Base-by-base conservation (phyloP, 345 rosid species). In the Geranium rotundifolium region DNA sequence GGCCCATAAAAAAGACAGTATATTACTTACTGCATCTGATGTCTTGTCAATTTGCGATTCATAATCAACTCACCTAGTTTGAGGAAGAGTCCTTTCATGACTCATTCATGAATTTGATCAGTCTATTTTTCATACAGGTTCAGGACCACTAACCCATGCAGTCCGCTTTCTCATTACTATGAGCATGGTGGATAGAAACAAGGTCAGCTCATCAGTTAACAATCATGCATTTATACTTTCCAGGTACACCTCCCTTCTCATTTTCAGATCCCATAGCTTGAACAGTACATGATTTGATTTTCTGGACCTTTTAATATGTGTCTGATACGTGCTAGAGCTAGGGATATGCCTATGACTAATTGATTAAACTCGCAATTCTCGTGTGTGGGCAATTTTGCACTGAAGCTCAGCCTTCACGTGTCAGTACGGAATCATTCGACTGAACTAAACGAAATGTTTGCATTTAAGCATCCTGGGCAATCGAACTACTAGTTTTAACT, bases 81-180 rank as follows among this genome's bases (percentile, higher is more conserved):
- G 52, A 14, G 12, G 46, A 46, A 46, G 16, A 46, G 16, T 46
- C 15, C 12, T 23, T 23, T 23, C 27, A 23, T 23, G 27, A 14
- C 16, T 14, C 52, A 12, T 46, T 12, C 16, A 9, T 46, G 52
- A 46, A 46, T 46, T 10, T 46, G 52, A 46, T 46, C 52, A 3
- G 13, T 46, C 52, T 46, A 7, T 46, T 46, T 46, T 46, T 7
- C 52, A 9, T 55, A n/a, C 57, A 55, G 57, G 59, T 29, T 37
- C 30, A 56, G 61, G 60, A 63, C 74, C 71, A 63, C 66, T 5
- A 13, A 60, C 63, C 34, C 5, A 57, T 13, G 15, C 23, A 19
- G 37, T n/a, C 19, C 19, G 58, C 67, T 59, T 17, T 56, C 50
- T 59, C 63, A 29, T 37, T 60, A 58, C 27, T 54, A 30, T 39